Base-by-base conservation (phyloP, 768 basidiomycete genomes). In the Lentinula sp. region DNA sequence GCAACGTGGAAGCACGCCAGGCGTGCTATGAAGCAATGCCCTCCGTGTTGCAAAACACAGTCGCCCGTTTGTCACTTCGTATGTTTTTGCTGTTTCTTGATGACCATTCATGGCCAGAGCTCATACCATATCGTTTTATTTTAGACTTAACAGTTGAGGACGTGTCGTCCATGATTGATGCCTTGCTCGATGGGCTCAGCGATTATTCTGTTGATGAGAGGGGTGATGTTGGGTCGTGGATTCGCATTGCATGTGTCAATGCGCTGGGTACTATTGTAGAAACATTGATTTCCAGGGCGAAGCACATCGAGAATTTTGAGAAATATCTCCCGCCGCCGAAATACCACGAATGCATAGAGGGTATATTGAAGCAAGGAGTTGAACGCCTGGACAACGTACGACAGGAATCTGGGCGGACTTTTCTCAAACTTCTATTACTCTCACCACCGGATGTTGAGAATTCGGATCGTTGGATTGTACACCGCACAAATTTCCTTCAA, bases 181-280 rank as follows among this genome's bases (percentile, higher is more conserved):
- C 82, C 18, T 69, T 92, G 40, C 71, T 87, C n/a, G 70, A 68
- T n/a, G 95, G 93, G 3, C 73, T 99, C 57, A 79, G 84, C 18
- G 95, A 99, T 75, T 99, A 98, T 69, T 89, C 92, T 5, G 85
- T 84, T 52, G 96, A 99, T 70, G 91, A 97, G 70, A 86, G 96
- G 65, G 96, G 96, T 4, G 97, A 99, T 69, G 89, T 99, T 40
- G 96, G 96, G 45, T 98, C 96, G 2, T 97, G 95, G 94, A 82
- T 95, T 56, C 90, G 96, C 63, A 81, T 90, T 6, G 84, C 86
- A 2, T 91, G 88, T 66, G 80, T 95, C 55, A 78, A 78, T 50
- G 88, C 88, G 9, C 73, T 95, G 59, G 78, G 84, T 16, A 73
- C 76, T 7, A 73, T 85, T 61, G 75, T 82, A 48, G 75, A 79